These are phyloP conservation scores for Stephanocyclus meneghinianus DNA, from an alignment of 352 stramenopile genomes.

Conservation along the genomic window DNA sequence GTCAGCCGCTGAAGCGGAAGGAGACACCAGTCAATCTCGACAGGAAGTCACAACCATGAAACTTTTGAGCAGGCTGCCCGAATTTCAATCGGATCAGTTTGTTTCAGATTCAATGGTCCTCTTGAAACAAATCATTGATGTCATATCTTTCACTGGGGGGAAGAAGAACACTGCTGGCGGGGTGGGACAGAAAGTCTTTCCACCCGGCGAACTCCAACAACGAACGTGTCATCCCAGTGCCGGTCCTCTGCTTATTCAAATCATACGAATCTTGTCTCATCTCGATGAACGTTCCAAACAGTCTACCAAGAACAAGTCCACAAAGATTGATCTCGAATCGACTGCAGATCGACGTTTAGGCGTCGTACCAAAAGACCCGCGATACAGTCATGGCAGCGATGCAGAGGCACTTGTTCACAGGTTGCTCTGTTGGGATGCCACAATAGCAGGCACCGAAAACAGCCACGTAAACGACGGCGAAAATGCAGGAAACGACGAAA, in stretches of 20 bases:
- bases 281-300: conserved; percentile 19
- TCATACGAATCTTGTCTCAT: conserved; percentile 71
- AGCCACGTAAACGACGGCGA: background rate
- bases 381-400: conserved; percentile 55
- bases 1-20: conserved; percentile 2
- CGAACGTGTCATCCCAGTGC: conserved; percentile 68
- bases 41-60: conserved; percentile 49
- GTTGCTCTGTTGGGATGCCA: conserved; percentile 74
- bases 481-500: conserved; percentile 8
- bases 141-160: conserved; percentile 16
- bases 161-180: background rate
- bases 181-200: background rate
- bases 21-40: conserved; percentile 22
- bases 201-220: conserved; percentile 65
- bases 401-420: conserved; percentile 59
- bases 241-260: conserved; percentile 68
- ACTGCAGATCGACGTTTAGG: conserved; percentile 48
- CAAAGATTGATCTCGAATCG: conserved; percentile 1
- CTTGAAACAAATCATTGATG: conserved; percentile 40
- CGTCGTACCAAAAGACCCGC: conserved; percentile 56
- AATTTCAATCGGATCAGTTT: conserved; percentile 38
- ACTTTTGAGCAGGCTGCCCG: conserved; percentile 22
- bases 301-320: conserved; percentile 6
- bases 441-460: conserved; percentile 16
- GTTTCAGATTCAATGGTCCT: conserved; percentile 14